A percentile compares a stretch with the other conserved stretches of the same genome.
phyloP scores from a whole-genome alignment of 768 basidiomycete genomes.

The Lentinula sp. region DNA sequence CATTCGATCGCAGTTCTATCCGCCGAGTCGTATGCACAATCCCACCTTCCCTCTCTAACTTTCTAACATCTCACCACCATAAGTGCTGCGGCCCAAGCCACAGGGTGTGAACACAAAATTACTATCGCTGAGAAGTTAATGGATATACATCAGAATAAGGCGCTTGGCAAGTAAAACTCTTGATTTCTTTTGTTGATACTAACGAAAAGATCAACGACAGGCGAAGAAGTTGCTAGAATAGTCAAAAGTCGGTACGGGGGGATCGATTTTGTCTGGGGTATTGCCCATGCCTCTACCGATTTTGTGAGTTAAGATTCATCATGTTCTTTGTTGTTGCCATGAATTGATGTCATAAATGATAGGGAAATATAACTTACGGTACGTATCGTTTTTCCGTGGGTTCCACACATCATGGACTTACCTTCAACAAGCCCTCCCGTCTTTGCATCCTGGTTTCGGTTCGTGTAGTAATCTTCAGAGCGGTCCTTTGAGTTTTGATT shows the following conservation, averaged over 20 bases:
- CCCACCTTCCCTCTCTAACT: not conserved
- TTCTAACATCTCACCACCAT: not conserved
- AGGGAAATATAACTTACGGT: constrained; percentile 81
- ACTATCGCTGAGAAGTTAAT: constrained; percentile 25
- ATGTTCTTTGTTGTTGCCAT: not conserved
- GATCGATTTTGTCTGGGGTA: constrained; percentile 63
- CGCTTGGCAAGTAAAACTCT: constrained; percentile 35
- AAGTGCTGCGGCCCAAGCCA: constrained; percentile 65
- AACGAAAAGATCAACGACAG: constrained; percentile 24
- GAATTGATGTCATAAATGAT: not conserved
- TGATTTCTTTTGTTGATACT: not conserved
- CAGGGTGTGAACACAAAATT: constrained; percentile 51
- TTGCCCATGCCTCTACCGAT: constrained; percentile 70
- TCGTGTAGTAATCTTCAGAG: constrained; percentile 7
- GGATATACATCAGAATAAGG: constrained; percentile 66
- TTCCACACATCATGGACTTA: not conserved
- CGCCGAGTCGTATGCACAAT: not conserved
- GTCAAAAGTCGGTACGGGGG: constrained; percentile 54
- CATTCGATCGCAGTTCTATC: not conserved
- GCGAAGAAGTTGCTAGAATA: constrained; percentile 57
- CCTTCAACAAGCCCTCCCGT: constrained; percentile 41
- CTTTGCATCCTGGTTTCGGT: constrained; percentile 73
- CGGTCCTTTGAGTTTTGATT: not conserved
- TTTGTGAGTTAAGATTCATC: constrained; percentile 47
- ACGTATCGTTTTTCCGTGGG: constrained; percentile 7